A percentile compares a stretch with the other conserved stretches of the same genome.
These are phyloP conservation scores for Euphrasia arctica DNA, from an alignment of 305 asterid genomes.

Conservation along the genomic window DNA sequence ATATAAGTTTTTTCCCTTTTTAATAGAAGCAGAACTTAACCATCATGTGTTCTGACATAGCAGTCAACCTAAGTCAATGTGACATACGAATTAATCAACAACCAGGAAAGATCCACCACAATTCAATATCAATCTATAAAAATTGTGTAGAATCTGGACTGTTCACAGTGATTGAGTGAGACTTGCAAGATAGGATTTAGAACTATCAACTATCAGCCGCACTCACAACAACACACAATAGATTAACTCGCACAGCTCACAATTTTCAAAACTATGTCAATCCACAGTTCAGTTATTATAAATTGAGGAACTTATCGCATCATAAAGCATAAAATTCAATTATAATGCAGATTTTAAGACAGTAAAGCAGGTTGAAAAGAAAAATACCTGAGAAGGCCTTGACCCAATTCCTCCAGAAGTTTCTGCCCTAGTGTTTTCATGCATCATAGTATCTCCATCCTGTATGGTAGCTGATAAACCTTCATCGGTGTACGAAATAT, in stretches of 20 bases:
- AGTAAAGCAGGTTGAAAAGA: conserved; percentile 18
- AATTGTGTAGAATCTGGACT: neutral
- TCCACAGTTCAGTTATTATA: conserved; percentile 6
- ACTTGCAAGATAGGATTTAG: neutral
- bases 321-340: conserved; percentile 5
- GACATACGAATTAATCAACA: neutral
- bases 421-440: conserved; percentile 39
- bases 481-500: conserved; percentile 50
- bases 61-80: neutral
- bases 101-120: neutral
- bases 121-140: neutral
- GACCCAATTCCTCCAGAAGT: conserved; percentile 45
- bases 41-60: neutral
- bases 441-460: conserved; percentile 37
- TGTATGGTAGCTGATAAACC: conserved; percentile 37
- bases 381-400: conserved; percentile 57
- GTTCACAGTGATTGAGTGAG: neutral
- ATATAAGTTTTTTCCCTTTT: neutral
- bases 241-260: conserved; percentile 12
- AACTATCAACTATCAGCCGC: neutral
- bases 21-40: neutral
- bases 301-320: conserved; percentile 16
- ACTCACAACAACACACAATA: conserved; percentile 9
- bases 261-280: conserved; percentile 15
- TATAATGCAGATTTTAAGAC: neutral